phyloP scores from a whole-genome alignment of 2,329 filamentous ascomycete genomes.

The Cytospora paraplurivora region DNA sequence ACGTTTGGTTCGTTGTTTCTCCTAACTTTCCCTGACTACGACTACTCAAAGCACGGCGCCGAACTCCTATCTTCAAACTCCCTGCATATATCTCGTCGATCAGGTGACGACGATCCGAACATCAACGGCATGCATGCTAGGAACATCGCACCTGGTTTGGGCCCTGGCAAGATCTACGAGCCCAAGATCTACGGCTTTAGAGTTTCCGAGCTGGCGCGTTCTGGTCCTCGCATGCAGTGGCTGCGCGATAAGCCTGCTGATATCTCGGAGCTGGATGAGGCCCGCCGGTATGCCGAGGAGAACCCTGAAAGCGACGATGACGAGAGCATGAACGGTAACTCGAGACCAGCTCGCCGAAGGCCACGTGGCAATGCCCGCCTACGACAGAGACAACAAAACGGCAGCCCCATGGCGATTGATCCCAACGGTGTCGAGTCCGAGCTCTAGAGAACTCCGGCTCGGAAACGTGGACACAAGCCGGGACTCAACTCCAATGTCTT shows the following conservation, averaged over 20 bases:
- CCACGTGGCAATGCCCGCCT: slow-evolving; percentile 46
- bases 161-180: slow-evolving; percentile 82
- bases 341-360: slow-evolving; percentile 47
- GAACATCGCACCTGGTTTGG: slow-evolving; percentile 88
- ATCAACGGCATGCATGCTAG: slow-evolving; percentile 86
- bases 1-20: slow-evolving; percentile 97
- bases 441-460: slow-evolving; percentile 40
- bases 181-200: slow-evolving; percentile 96
- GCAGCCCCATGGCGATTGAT: slow-evolving; percentile 59
- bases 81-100: slow-evolving; percentile 34
- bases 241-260: slow-evolving; percentile 80
- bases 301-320: slow-evolving; percentile 62
- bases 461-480: neutral
- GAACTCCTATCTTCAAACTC: slow-evolving; percentile 53
- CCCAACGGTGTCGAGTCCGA: slow-evolving; percentile 60
- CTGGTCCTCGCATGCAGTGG: slow-evolving; percentile 97
- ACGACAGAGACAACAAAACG: slow-evolving; percentile 52
- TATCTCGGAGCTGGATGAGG: slow-evolving; percentile 82
- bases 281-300: slow-evolving; percentile 54
- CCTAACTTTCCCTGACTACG: slow-evolving; percentile 96
- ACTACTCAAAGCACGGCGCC: slow-evolving; percentile 72
- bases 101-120: slow-evolving; percentile 48
- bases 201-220: slow-evolving; percentile 85
- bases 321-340: slow-evolving; percentile 48
- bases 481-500: neutral